Conservation (phyloP, 805 yeast genomes). For the Zygosaccharomyces bisporus region DNA sequence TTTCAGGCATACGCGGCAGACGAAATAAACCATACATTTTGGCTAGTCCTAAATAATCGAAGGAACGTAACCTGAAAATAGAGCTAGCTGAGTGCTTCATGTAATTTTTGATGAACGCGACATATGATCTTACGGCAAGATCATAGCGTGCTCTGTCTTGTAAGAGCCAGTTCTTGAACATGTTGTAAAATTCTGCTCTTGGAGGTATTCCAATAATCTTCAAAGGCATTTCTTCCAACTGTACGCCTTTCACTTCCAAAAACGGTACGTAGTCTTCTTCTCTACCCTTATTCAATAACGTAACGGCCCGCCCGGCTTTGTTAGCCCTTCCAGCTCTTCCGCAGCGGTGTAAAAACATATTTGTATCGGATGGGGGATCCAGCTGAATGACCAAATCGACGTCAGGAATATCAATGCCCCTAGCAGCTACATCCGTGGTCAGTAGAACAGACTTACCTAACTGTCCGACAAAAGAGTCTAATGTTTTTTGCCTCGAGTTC, state of each 20-base stretch:
- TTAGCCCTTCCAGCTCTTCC: conserved; percentile 97
- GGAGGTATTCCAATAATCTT: conserved; percentile 12
- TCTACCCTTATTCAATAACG: conserved; percentile 66
- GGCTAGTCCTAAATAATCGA: conserved; percentile 73
- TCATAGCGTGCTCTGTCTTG: conserved; percentile 81
- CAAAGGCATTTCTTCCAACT: conserved; percentile 41
- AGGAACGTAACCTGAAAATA: conserved; percentile 67
- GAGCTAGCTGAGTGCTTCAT: conserved; percentile 85
- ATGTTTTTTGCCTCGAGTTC: conserved; percentile 68
- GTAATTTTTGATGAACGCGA: conserved; percentile 78
- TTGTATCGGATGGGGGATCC: conserved; percentile 94
- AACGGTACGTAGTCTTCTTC: conserved; percentile 82
- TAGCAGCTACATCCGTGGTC: conserved; percentile 98
- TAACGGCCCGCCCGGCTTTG: conserved; percentile 71
- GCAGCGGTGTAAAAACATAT: conserved; percentile 85
- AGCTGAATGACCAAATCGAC: conserved; percentile 91
- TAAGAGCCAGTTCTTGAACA: conserved; percentile 52
- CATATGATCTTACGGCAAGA: conserved; percentile 71
- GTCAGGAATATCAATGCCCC: conserved; percentile 93
- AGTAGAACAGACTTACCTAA: conserved; percentile 56
- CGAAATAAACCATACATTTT: conserved; percentile 74
- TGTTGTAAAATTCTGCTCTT: conserved; percentile 22
- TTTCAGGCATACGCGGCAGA: conserved; percentile 93
- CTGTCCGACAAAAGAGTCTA: conserved; percentile 54
- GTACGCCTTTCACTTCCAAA: conserved; percentile 66